A percentile compares a stretch with the other conserved stretches of the same genome.
phyloP scores from a whole-genome alignment of 208 protist genomes.

The Borovskyia barvae region DNA sequence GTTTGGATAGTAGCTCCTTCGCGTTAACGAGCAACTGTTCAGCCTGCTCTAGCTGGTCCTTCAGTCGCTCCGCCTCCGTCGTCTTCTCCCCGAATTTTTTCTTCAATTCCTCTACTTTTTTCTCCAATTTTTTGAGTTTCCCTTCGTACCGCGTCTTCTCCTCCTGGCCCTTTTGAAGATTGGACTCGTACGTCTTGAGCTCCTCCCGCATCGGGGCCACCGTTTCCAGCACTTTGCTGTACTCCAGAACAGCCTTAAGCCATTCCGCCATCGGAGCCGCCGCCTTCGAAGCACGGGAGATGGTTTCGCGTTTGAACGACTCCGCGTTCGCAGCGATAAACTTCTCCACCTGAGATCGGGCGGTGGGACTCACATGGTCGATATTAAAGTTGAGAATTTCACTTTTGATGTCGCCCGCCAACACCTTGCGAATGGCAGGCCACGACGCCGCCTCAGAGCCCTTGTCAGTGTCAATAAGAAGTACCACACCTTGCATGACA shows the following conservation, averaged over 20 bases:
- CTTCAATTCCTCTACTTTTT: constrained; percentile 91
- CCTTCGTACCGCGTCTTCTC: constrained; percentile 88
- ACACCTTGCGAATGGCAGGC: constrained; percentile 94
- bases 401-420: constrained; percentile 92
- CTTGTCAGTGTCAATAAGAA: constrained; percentile 86
- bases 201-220: constrained; percentile 89
- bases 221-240: constrained; percentile 94
- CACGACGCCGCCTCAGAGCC: constrained; percentile 85
- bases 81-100: constrained; percentile 93
- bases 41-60: constrained; percentile 88
- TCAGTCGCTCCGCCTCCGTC: constrained; percentile 91
- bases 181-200: constrained; percentile 77
- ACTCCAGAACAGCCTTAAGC: constrained; percentile 96
- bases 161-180: constrained; percentile 81
- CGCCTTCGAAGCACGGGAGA: constrained; percentile 92
- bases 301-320: constrained; percentile 93
- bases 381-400: constrained; percentile 97
- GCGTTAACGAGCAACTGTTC: constrained; percentile 89
- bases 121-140: constrained; percentile 91
- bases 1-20: constrained; percentile 92
- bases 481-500: constrained; percentile 96
- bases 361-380: constrained; percentile 62
- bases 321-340: constrained; percentile 86
- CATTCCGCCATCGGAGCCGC: constrained; percentile 96
- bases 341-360: constrained; percentile 79